Conservation (phyloP, 345 rosid species). For the Euphorbia lathyris region DNA sequence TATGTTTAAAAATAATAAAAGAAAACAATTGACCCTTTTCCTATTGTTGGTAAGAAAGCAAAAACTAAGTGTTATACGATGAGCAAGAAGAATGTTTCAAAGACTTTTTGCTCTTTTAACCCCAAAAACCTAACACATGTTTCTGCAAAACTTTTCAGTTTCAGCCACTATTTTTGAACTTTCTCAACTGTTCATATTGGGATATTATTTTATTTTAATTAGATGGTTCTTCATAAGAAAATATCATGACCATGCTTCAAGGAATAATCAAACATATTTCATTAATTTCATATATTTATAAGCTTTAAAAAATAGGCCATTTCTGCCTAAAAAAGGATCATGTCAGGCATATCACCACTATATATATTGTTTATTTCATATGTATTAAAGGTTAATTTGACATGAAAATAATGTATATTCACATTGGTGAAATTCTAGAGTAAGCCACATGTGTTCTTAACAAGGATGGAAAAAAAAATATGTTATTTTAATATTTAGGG, state of each 20-base stretch:
- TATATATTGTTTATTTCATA: background rate
- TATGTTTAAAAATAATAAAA: too few relatives aligned
- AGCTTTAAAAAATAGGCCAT: background rate
- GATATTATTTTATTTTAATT: background rate
- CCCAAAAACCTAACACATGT: background rate
- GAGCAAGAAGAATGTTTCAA: background rate
- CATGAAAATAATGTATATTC: background rate
- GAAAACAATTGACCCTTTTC: too few relatives aligned
- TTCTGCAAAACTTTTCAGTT: background rate
- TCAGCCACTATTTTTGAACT: slow-evolving; percentile 19
- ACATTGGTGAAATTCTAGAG: too few relatives aligned
- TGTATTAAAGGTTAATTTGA: background rate
- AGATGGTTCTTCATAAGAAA: too few relatives aligned
- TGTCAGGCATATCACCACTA: too few relatives aligned
- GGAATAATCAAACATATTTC: background rate
- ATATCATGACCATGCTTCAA: background rate
- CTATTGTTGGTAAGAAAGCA: background rate
- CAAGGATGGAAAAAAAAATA: too few relatives aligned
- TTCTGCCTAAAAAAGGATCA: background rate
- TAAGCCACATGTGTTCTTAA: too few relatives aligned
- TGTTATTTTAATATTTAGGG: too few relatives aligned
- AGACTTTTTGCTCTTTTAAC: background rate
- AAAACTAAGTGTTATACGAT: background rate
- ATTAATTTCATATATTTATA: background rate
- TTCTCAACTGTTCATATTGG: background rate